phyloP scores from a whole-genome alignment of 345 rosid genomes.

The Adansonia digitata region DNA sequence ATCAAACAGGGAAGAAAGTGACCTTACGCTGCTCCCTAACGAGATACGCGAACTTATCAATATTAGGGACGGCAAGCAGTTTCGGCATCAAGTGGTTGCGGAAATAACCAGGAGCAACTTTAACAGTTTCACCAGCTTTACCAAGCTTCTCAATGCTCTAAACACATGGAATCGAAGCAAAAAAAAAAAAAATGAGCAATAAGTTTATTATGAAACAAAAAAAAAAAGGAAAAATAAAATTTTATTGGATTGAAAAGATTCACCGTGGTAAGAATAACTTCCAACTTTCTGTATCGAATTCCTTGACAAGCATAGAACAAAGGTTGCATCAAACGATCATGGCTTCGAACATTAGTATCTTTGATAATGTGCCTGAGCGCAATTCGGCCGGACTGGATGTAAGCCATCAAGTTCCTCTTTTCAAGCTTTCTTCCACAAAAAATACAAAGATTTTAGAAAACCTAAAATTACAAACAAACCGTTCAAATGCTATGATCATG shows the following conservation, averaged over 20 bases:
- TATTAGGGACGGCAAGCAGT: conserved; percentile 87
- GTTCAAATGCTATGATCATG: neutral
- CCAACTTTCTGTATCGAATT: conserved; percentile 67
- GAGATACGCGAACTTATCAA: conserved; percentile 85
- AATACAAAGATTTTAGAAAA: neutral
- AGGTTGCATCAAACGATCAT: conserved; percentile 46
- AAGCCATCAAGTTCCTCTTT: neutral
- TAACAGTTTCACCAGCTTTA: conserved; percentile 82
- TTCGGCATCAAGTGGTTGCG: conserved; percentile 95
- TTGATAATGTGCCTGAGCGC: conserved; percentile 38
- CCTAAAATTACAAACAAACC: too few relatives aligned
- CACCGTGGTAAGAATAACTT: conserved; percentile 90
- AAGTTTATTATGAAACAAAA: neutral
- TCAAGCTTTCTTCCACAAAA: neutral
- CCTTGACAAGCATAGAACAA: conserved; percentile 73
- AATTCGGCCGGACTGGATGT: conserved; percentile 28
- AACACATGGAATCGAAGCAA: neutral
- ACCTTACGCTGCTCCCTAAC: conserved; percentile 91
- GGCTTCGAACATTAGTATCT: conserved; percentile 20
- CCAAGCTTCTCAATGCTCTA: conserved; percentile 94
- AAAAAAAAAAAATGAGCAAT: neutral
- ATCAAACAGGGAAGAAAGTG: neutral
- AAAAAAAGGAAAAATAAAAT: neutral
- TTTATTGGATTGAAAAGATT: conserved; percentile 6
- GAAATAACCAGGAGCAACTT: conserved; percentile 91